These are phyloP conservation scores for Penicillium bovifimosum DNA, from an alignment of 495 filamentous ascomycete genomes.

Conservation along the genomic window DNA sequence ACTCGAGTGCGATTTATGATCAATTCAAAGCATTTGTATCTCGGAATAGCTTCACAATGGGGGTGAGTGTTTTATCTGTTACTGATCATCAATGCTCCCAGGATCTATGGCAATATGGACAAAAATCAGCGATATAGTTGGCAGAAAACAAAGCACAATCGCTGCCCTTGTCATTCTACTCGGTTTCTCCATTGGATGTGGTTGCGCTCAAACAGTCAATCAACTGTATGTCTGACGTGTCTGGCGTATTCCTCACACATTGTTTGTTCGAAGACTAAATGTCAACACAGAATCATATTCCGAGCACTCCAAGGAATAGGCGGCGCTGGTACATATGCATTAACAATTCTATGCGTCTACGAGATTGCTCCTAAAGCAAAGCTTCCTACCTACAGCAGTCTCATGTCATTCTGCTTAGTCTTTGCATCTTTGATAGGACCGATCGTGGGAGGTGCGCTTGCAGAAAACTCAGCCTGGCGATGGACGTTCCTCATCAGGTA, in stretches of 20 bases:
- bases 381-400: conserved; percentile 39
- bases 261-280: neutral
- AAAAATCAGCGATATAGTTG: conserved; percentile 56
- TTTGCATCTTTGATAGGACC: conserved; percentile 41
- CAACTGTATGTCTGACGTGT: conserved; percentile 40
- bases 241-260: neutral
- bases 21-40: neutral
- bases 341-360: conserved; percentile 43
- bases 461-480: conserved; percentile 49
- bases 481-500: conserved; percentile 63
- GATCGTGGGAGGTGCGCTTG: conserved; percentile 57
- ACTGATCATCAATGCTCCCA: conserved; percentile 1
- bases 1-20: neutral
- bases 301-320: conserved; percentile 55
- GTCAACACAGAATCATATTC: conserved; percentile 42
- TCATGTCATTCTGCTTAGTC: conserved; percentile 44
- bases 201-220: conserved; percentile 42
- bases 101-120: conserved; percentile 54
- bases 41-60: neutral
- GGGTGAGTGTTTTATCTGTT: neutral
- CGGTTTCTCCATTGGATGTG: conserved; percentile 54
- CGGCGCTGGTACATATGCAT: conserved; percentile 47
- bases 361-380: conserved; percentile 47
- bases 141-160: conserved; percentile 45
- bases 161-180: conserved; percentile 48